phyloP scores from a whole-genome alignment of 371 early-diverging fungal species.

The Lichtheimia hyalospora region DNA sequence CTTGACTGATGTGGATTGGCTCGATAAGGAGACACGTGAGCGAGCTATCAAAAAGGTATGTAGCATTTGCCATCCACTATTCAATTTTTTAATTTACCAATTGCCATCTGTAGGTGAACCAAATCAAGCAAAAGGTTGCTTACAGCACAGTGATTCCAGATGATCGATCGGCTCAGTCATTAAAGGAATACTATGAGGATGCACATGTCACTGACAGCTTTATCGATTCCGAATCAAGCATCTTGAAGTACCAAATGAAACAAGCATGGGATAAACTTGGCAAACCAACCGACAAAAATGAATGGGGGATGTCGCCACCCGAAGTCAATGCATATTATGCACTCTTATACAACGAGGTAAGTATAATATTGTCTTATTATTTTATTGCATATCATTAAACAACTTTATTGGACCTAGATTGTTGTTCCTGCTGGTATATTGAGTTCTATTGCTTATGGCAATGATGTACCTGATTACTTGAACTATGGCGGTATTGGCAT shows the following conservation, averaged over 20 bases:
- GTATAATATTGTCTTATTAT: background rate
- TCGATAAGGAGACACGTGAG: conserved; percentile 48
- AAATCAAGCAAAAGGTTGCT: conserved; percentile 46
- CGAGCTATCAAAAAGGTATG: conserved; percentile 45
- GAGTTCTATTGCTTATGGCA: conserved; percentile 45
- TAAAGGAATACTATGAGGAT: conserved; percentile 46
- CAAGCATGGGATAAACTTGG: conserved; percentile 28
- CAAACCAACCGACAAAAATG: conserved; percentile 43
- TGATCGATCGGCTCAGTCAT: conserved; percentile 37
- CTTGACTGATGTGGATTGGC: conserved; percentile 46
- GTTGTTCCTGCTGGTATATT: conserved; percentile 65
- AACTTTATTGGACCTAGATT: conserved; percentile 22
- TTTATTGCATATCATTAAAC: background rate
- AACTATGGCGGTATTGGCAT: conserved; percentile 64
- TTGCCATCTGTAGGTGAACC: conserved; percentile 13
- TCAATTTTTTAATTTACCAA: background rate
- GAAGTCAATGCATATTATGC: conserved; percentile 67
- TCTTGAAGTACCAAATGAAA: conserved; percentile 17
- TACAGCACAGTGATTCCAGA: conserved; percentile 52
- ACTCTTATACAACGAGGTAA: conserved; percentile 43
- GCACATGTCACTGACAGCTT: conserved; percentile 26
- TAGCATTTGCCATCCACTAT: background rate
- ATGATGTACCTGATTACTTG: conserved; percentile 46
- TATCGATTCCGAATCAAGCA: conserved; percentile 44
- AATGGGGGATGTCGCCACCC: conserved; percentile 59